These are phyloP conservation scores for Samsoniella hepiali DNA, from an alignment of 2,329 filamentous ascomycete genomes.

Conservation along the genomic window DNA sequence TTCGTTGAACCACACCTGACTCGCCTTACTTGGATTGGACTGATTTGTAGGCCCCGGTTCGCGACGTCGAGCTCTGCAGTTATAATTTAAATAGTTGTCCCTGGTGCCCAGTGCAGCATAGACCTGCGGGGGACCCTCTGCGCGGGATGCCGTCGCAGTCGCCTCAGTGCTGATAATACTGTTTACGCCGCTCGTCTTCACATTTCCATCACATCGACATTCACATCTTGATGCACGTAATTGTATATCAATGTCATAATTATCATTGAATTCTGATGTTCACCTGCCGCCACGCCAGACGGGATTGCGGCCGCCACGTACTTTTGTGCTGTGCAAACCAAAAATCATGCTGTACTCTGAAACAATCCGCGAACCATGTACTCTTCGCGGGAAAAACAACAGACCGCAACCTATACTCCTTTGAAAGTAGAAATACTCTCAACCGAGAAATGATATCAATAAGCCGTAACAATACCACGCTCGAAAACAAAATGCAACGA, in stretches of 20 bases:
- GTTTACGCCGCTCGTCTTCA: too few species aligned
- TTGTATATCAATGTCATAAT: neutral
- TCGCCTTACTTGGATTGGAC: too few species aligned
- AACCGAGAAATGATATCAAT: neutral
- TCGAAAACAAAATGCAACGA: slow-evolving; percentile 3
- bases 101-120: too few species aligned
- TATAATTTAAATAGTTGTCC: too few species aligned
- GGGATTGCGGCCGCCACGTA: neutral
- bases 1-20: too few species aligned
- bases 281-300: neutral
- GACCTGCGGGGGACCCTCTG: too few species aligned
- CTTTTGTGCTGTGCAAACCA: slow-evolving; percentile 15
- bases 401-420: neutral
- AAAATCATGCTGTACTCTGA: slow-evolving; percentile 6
- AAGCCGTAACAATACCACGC: slow-evolving; percentile 15
- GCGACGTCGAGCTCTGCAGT: too few species aligned
- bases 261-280: slow-evolving; percentile 12
- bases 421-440: neutral
- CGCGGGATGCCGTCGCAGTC: too few species aligned
- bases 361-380: neutral
- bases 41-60: too few species aligned
- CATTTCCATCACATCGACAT: too few species aligned
- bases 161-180: too few species aligned
- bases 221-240: neutral
- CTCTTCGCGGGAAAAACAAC: neutral